Evolutionary conservation across 2,329 filamentous ascomycete species (phyloP).

Genomic region (Phaeophleospora eucalypticola): DNA sequence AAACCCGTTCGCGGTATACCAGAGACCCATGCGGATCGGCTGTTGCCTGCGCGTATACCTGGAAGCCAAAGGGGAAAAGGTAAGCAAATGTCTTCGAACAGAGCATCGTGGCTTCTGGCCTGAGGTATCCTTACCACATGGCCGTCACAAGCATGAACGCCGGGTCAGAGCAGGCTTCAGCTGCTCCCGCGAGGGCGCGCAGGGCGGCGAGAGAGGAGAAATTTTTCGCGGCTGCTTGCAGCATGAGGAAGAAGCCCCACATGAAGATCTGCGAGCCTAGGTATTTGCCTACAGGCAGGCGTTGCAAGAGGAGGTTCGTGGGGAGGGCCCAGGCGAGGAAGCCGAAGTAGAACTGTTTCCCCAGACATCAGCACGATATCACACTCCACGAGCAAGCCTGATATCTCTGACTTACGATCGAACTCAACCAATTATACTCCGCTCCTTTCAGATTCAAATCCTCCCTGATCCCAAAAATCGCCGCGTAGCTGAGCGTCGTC

Average conservation of each 20-base stretch:
- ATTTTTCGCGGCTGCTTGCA: constrained; percentile 36
- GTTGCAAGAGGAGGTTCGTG: constrained; percentile 52
- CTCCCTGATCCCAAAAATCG: constrained; percentile 60
- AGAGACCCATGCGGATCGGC: constrained; percentile 56
- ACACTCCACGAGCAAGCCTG: too few relatives aligned
- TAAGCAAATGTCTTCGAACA: background rate
- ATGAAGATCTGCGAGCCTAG: constrained; percentile 56
- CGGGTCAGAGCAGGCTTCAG: constrained; percentile 56
- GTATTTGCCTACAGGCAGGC: constrained; percentile 49
- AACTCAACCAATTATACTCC: constrained; percentile 54
- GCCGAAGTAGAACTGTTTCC: constrained; percentile 54
- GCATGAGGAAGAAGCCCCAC: constrained; percentile 46
- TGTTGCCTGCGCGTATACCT: constrained; percentile 61
- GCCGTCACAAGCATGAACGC: constrained; percentile 61
- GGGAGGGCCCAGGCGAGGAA: constrained; percentile 53
- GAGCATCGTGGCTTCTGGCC: too few relatives aligned
- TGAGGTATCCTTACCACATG: too few relatives aligned
- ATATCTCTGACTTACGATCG: background rate
- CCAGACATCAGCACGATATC: too few relatives aligned
- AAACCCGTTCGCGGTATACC: constrained; percentile 58
- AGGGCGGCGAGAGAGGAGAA: constrained; percentile 55
- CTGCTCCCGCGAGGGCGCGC: constrained; percentile 54
- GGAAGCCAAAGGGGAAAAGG: too few relatives aligned
- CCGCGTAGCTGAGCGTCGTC: constrained; percentile 59
- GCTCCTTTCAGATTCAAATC: constrained; percentile 55